Percentiles rank a stretch among this genome's conserved stretches.
These are phyloP conservation scores for Alectoria sarmentosa DNA, from an alignment of 495 filamentous ascomycete genomes.

Conservation along the genomic window DNA sequence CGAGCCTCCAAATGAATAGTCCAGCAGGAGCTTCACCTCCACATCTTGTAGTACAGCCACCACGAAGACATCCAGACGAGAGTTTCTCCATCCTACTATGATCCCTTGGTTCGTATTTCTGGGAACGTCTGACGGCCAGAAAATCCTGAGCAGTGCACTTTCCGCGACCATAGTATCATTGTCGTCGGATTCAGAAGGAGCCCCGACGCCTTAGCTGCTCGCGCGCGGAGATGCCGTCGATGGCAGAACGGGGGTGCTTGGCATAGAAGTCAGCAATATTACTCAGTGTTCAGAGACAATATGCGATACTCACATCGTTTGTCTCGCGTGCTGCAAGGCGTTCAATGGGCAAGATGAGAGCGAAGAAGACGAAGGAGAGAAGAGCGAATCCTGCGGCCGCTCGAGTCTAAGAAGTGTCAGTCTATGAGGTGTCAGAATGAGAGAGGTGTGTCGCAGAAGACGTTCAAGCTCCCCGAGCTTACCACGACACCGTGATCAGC, in stretches of 20 bases:
- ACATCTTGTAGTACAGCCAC: slow-evolving; percentile 84
- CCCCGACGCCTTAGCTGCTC: slow-evolving; percentile 92
- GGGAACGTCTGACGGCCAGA: slow-evolving; percentile 88
- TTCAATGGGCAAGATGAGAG: slow-evolving; percentile 67
- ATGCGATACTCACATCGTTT: slow-evolving; percentile 44
- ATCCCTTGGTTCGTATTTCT: slow-evolving; percentile 68
- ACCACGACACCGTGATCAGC: slow-evolving; percentile 99
- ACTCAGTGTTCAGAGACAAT: neutral
- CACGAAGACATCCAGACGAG: slow-evolving; percentile 81
- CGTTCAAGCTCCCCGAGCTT: slow-evolving; percentile 33
- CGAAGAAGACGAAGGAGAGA: slow-evolving; percentile 68
- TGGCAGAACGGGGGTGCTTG: slow-evolving; percentile 78
- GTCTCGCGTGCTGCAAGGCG: slow-evolving; percentile 63
- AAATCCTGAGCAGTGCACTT: slow-evolving; percentile 93
- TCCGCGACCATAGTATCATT: slow-evolving; percentile 76
- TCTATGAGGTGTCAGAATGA: slow-evolving; percentile 25
- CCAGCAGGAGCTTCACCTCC: slow-evolving; percentile 52
- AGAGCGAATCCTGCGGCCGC: slow-evolving; percentile 68
- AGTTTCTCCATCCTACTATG: slow-evolving; percentile 94
- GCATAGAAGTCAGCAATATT: slow-evolving; percentile 15
- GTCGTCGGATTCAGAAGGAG: slow-evolving; percentile 71
- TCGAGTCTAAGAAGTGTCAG: slow-evolving; percentile 43
- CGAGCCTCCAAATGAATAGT: neutral
- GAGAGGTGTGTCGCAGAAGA: neutral
- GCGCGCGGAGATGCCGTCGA: slow-evolving; percentile 82